Percentiles rank a stretch among this genome's conserved stretches.
phyloP scores from a whole-genome alignment of 2,329 filamentous ascomycete genomes.

The Neofusicoccum umdonicola region DNA sequence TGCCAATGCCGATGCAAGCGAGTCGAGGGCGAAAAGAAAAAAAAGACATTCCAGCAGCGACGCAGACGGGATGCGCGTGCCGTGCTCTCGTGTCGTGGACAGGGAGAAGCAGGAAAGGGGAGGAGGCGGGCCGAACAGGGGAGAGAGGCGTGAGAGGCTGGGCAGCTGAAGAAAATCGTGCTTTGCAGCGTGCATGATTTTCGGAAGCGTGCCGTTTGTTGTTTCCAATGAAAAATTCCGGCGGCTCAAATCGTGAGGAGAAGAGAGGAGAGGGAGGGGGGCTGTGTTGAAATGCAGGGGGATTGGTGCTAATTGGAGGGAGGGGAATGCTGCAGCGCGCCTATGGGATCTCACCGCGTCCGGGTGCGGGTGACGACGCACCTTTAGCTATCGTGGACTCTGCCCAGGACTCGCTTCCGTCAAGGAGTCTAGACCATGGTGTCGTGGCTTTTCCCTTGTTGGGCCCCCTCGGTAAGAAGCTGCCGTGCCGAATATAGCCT shows the following conservation, averaged over 20 bases:
- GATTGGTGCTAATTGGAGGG: background rate
- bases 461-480: background rate
- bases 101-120: too few species aligned
- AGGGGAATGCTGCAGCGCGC: background rate
- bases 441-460: background rate
- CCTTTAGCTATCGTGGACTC: background rate
- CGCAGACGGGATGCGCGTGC: too few species aligned
- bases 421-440: background rate
- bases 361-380: background rate
- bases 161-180: background rate
- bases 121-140: too few species aligned
- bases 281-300: background rate
- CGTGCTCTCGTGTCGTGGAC: too few species aligned
- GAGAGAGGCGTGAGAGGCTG: background rate
- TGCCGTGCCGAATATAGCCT: background rate
- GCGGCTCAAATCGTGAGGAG: background rate
- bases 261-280: background rate
- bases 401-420: background rate
- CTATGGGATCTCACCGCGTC: background rate
- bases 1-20: too few species aligned
- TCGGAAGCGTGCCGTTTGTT: too few species aligned
- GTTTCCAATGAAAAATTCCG: background rate
- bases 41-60: too few species aligned
- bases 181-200: too few species aligned
- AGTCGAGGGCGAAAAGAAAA: too few species aligned